Evolutionary conservation across 2,329 filamentous ascomycete genomes (phyloP).

Genomic region (Sporothrix pseudoabietina): DNA sequence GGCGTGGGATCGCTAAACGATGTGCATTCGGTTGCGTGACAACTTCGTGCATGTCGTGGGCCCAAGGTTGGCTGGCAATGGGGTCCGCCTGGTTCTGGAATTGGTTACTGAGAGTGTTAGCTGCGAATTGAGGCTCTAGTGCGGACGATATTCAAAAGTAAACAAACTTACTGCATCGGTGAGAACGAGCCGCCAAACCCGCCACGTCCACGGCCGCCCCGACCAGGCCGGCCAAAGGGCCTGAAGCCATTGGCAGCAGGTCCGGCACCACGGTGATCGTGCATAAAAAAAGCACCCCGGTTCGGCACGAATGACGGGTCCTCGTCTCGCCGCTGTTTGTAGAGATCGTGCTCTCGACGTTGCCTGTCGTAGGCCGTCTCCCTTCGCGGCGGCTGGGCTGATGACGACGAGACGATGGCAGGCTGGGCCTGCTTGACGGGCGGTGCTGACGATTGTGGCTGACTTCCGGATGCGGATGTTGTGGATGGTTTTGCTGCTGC

Average conservation of each 20-base stretch:
- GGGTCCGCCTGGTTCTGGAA: slow-evolving; percentile 50
- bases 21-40: slow-evolving; percentile 51
- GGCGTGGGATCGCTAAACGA: slow-evolving; percentile 41
- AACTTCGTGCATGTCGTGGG: slow-evolving; percentile 89
- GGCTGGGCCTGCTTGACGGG: slow-evolving; percentile 41
- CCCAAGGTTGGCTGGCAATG: slow-evolving; percentile 76
- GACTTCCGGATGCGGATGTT: slow-evolving; percentile 13
- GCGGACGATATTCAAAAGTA: slow-evolving; percentile 16
- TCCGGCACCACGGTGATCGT: slow-evolving; percentile 84
- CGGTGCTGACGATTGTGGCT: slow-evolving; percentile 8
- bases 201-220: slow-evolving; percentile 59
- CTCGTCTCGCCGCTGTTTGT: slow-evolving; percentile 81
- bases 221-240: slow-evolving; percentile 65
- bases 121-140: background rate
- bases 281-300: slow-evolving; percentile 93
- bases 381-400: slow-evolving; percentile 25
- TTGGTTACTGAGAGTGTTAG: slow-evolving; percentile 41
- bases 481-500: slow-evolving; percentile 7
- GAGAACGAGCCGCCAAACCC: slow-evolving; percentile 60
- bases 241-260: slow-evolving; percentile 76
- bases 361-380: slow-evolving; percentile 69
- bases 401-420: slow-evolving; percentile 37
- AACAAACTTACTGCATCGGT: slow-evolving; percentile 57
- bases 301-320: slow-evolving; percentile 95
- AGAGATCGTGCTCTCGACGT: slow-evolving; percentile 86